Conservation (phyloP, 2,329 filamentous ascomycete genomes). For the Monilinia vaccinii-corymbosi region DNA sequence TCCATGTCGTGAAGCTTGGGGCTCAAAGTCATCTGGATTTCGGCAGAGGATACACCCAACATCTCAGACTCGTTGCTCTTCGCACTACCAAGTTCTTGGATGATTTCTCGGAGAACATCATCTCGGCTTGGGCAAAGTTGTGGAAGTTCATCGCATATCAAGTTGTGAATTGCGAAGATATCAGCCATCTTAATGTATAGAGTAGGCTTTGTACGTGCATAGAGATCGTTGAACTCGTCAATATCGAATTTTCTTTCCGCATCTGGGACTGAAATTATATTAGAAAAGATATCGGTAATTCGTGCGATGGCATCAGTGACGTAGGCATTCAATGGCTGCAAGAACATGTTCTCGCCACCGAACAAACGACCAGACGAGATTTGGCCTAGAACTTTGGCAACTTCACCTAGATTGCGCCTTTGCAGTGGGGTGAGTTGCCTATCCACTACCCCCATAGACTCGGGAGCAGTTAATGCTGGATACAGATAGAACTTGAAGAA, state of each 20-base stretch:
- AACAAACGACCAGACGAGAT: slow-evolving; percentile 83
- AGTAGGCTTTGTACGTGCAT: slow-evolving; percentile 91
- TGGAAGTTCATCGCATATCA: slow-evolving; percentile 71
- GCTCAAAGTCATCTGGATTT: slow-evolving; percentile 84
- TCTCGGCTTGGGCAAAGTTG: slow-evolving; percentile 72
- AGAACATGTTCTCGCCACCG: slow-evolving; percentile 87
- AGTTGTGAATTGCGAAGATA: slow-evolving; percentile 89
- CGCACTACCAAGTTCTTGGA: slow-evolving; percentile 88
- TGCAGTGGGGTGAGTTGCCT: slow-evolving; percentile 81
- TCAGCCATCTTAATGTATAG: slow-evolving; percentile 99
- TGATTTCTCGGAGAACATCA: slow-evolving; percentile 81
- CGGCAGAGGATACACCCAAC: slow-evolving; percentile 67
- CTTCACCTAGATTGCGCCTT: slow-evolving; percentile 83
- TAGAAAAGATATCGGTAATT: slow-evolving; percentile 63
- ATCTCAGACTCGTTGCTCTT: slow-evolving; percentile 96
- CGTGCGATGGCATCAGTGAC: slow-evolving; percentile 77
- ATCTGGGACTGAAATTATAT: slow-evolving; percentile 74
- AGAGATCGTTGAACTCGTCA: slow-evolving; percentile 97
- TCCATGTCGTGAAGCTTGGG: slow-evolving; percentile 84
- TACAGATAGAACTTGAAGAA: slow-evolving; percentile 91
- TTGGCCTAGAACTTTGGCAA: slow-evolving; percentile 85
- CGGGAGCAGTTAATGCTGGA: slow-evolving; percentile 78
- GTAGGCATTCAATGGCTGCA: slow-evolving; percentile 91
- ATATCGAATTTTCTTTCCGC: slow-evolving; percentile 93
- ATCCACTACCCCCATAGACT: slow-evolving; percentile 88